These are phyloP conservation scores for Cicer judaicum DNA, from an alignment of 306 rosid genomes.

Conservation along the genomic window DNA sequence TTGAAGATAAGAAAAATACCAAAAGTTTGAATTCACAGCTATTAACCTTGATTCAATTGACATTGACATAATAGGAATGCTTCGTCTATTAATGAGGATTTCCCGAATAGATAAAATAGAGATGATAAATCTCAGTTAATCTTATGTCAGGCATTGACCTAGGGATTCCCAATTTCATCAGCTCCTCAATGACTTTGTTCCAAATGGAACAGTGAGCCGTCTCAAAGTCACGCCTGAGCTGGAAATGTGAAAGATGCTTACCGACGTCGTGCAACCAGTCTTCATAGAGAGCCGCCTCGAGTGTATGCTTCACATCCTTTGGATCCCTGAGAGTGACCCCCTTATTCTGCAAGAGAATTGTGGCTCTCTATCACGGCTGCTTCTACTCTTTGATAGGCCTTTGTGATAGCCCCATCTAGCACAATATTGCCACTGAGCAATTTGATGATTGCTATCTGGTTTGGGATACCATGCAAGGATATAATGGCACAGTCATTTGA, in stretches of 20 bases:
- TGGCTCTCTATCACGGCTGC: neutral
- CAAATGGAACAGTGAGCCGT: neutral
- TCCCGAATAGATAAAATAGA: neutral
- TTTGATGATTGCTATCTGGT: slow-evolving; percentile 22
- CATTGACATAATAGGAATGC: neutral
- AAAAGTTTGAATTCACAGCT: neutral
- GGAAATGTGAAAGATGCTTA: neutral
- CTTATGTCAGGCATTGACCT: neutral
- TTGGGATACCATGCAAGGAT: slow-evolving; percentile 24
- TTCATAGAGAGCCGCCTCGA: neutral
- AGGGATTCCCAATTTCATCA: slow-evolving; percentile 1
- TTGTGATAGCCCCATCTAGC: slow-evolving; percentile 2
- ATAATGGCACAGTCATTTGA: slow-evolving; percentile 1
- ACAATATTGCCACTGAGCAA: slow-evolving; percentile 20
- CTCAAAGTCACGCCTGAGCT: neutral
- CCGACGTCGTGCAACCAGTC: neutral
- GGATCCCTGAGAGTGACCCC: slow-evolving; percentile 4
- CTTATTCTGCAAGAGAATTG: neutral
- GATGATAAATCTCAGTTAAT: neutral
- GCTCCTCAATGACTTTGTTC: neutral
- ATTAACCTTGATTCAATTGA: neutral
- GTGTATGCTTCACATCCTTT: slow-evolving; percentile 3
- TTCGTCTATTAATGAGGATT: neutral
- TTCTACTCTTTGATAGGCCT: neutral
- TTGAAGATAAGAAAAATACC: neutral